These are phyloP conservation scores for Aspergillus thermomutatus DNA, from an alignment of 2,329 filamentous ascomycete genomes.

Conservation along the genomic window DNA sequence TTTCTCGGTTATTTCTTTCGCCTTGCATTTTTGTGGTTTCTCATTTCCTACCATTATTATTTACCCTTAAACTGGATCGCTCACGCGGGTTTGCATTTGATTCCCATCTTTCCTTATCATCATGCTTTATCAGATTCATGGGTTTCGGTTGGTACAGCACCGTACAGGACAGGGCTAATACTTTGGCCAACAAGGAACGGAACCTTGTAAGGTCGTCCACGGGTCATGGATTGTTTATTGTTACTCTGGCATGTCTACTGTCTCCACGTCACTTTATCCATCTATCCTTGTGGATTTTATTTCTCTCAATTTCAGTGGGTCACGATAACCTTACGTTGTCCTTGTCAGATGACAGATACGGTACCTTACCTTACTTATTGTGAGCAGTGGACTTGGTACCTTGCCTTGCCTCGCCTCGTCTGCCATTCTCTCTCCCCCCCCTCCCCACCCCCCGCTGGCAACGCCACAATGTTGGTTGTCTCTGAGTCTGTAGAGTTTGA, in stretches of 20 bases:
- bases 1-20: neutral
- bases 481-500: too few relatives aligned
- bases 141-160: neutral
- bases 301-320: neutral
- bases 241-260: neutral
- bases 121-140: neutral
- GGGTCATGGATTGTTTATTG: neutral
- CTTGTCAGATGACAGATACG: neutral
- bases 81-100: conserved; percentile 13
- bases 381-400: neutral
- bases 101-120: conserved; percentile 2
- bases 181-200: neutral
- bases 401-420: neutral
- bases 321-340: too few relatives aligned
- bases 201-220: neutral
- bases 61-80: conserved; percentile 11
- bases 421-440: too few relatives aligned
- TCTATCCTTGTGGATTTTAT: conserved; percentile 2
- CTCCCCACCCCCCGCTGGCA: neutral
- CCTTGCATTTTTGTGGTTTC: neutral
- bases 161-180: neutral
- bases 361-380: neutral
- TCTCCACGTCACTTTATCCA: conserved; percentile 3
- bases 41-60: neutral
- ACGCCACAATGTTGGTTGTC: neutral